A percentile compares a stretch with the other conserved stretches of the same genome.
Evolutionary conservation across 179 eudicot genomes (phyloP).

Genomic region (Beta lomatogona): DNA sequence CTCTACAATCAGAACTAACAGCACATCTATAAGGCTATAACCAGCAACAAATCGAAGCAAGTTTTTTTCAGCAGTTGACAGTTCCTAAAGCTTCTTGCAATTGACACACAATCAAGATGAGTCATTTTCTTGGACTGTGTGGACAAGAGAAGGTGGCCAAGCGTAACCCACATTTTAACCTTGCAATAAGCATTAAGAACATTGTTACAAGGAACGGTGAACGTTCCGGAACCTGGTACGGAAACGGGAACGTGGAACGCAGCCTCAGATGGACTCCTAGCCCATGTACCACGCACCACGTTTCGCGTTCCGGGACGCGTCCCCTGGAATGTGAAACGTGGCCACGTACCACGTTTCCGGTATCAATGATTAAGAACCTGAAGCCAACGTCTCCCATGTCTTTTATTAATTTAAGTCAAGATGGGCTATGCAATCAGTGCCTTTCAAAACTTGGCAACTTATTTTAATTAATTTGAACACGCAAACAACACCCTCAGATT

Average conservation of each 20-base stretch:
- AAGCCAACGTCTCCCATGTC: background rate
- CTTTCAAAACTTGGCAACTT: background rate
- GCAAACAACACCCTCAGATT: background rate
- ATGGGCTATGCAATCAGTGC: background rate
- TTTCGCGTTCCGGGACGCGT: too few relatives aligned
- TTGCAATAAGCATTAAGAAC: background rate
- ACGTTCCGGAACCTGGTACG: too few relatives aligned
- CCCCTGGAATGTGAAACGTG: too few relatives aligned
- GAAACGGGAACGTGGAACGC: too few relatives aligned
- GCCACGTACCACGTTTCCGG: too few relatives aligned
- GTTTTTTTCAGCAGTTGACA: slow-evolving; percentile 2
- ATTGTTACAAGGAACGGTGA: too few relatives aligned
- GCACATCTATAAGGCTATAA: slow-evolving; percentile 15
- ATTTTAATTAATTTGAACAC: background rate
- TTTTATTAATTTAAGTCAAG: background rate
- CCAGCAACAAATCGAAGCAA: background rate
- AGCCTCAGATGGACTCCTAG: too few relatives aligned
- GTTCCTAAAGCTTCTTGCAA: background rate
- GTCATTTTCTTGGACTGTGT: background rate
- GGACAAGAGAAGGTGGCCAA: background rate
- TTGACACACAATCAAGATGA: background rate
- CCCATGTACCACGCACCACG: too few relatives aligned
- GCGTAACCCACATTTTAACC: background rate
- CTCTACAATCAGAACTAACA: background rate
- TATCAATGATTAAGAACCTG: too few relatives aligned